phyloP scores from a whole-genome alignment of 2,329 filamentous ascomycete species.

The Penicillium sp. region DNA sequence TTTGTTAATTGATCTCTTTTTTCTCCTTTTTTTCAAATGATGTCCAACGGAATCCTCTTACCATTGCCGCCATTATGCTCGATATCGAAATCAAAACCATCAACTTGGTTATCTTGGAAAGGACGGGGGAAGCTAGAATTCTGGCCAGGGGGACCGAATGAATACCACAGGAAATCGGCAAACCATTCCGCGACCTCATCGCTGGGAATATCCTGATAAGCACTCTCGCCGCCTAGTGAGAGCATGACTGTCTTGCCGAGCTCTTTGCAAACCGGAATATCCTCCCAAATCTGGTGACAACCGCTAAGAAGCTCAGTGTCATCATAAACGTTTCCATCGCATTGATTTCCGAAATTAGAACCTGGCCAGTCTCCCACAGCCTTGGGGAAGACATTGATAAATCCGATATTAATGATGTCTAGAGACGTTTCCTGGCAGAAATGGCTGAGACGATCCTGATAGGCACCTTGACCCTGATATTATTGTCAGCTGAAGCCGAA shows the following conservation, averaged over 20 bases:
- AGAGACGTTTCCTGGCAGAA: constrained; percentile 57
- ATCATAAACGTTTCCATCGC: constrained; percentile 46
- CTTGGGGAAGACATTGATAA: constrained; percentile 59
- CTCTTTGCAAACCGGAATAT: constrained; percentile 46
- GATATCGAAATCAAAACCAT: constrained; percentile 60
- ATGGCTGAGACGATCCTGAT: constrained; percentile 53
- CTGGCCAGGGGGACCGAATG: constrained; percentile 52
- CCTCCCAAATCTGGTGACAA: constrained; percentile 50
- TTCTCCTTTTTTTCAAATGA: background rate
- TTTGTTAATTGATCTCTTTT: constrained; percentile 2
- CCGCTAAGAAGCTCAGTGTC: constrained; percentile 47
- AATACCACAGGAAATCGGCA: constrained; percentile 55
- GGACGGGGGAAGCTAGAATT: constrained; percentile 47
- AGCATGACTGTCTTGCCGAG: constrained; percentile 51
- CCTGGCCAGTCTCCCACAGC: constrained; percentile 52
- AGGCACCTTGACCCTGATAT: constrained; percentile 55
- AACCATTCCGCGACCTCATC: constrained; percentile 49
- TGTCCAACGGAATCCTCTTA: constrained; percentile 23
- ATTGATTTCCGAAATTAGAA: constrained; percentile 63
- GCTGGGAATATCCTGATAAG: constrained; percentile 49
- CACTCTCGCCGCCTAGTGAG: constrained; percentile 52
- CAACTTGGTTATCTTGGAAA: constrained; percentile 51
- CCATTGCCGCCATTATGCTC: constrained; percentile 37
- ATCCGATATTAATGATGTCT: constrained; percentile 62
- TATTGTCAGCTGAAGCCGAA: constrained; percentile 3